These are phyloP conservation scores for Suillus clintonianus DNA, from an alignment of 768 basidiomycete species.

Conservation along the genomic window DNA sequence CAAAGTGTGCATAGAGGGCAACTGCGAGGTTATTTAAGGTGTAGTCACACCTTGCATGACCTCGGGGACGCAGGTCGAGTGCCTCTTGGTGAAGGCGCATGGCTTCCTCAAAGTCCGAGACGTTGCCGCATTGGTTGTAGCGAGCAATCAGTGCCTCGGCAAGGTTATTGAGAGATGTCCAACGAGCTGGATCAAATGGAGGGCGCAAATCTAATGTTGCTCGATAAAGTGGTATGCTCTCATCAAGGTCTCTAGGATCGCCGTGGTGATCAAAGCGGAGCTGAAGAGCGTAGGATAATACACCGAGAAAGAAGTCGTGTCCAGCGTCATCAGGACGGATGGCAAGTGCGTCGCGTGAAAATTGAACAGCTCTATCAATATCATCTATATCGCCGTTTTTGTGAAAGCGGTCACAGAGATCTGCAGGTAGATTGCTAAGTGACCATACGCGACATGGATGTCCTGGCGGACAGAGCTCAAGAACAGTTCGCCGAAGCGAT, in stretches of 20 bases:
- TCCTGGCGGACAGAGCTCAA: background rate
- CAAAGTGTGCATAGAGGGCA: conserved; percentile 24
- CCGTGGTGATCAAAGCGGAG: background rate
- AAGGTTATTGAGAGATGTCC: conserved; percentile 12
- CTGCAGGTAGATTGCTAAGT: background rate
- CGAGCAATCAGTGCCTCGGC: conserved; percentile 17
- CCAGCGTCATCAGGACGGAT: background rate
- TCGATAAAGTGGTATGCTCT: background rate
- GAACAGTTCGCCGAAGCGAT: background rate
- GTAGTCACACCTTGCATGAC: conserved; percentile 13
- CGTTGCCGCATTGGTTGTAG: conserved; percentile 17
- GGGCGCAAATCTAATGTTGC: background rate
- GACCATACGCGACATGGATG: background rate
- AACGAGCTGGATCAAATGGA: background rate
- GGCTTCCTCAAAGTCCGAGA: conserved; percentile 26
- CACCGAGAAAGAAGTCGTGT: background rate
- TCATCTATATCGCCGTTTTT: background rate
- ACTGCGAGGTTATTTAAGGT: conserved; percentile 17
- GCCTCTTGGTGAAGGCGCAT: conserved; percentile 22
- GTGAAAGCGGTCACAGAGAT: background rate
- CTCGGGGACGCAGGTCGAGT: conserved; percentile 19
- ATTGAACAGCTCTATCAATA: background rate
- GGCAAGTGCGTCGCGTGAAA: background rate
- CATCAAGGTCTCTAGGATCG: background rate
- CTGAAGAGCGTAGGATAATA: background rate